These are phyloP conservation scores for Daphne laureola DNA, from an alignment of 441 rosid species.

Conservation along the genomic window DNA sequence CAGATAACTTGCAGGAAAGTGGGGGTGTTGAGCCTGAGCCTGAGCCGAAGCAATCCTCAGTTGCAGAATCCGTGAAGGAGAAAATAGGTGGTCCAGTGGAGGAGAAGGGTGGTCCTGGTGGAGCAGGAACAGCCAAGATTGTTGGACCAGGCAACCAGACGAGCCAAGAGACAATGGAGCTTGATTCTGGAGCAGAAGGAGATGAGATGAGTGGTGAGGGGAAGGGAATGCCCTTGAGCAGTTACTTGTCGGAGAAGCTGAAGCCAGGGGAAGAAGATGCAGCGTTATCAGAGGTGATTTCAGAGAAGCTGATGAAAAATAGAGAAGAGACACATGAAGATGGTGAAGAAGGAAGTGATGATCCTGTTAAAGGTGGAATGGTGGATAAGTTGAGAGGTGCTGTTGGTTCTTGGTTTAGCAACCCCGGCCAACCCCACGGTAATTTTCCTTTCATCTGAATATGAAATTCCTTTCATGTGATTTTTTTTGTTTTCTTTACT, in stretches of 20 bases:
- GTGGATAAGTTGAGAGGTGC: constrained; percentile 49
- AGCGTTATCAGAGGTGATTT: constrained; percentile 53
- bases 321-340: constrained; percentile 15
- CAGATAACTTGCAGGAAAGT: too few relatives aligned
- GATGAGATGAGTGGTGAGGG: constrained; percentile 10
- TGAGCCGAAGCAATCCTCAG: constrained; percentile 14
- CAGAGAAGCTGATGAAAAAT: constrained; percentile 33
- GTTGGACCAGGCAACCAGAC: constrained; percentile 11
- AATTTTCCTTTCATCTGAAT: neutral
- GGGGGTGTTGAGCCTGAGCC: too few relatives aligned
- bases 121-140: constrained; percentile 32
- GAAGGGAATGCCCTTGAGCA: constrained; percentile 37
- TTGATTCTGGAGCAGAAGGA: neutral
- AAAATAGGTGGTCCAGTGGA: constrained; percentile 38
- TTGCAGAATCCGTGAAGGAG: constrained; percentile 29
- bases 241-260: constrained; percentile 47
- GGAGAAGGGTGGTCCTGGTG: constrained; percentile 39
- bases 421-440: constrained; percentile 33
- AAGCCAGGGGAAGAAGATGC: constrained; percentile 70
- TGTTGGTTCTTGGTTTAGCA: constrained; percentile 50
- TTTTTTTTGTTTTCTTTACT: too few relatives aligned
- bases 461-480: too few relatives aligned
- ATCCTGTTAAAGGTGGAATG: constrained; percentile 23
- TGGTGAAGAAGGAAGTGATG: constrained; percentile 29
- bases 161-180: neutral